Percentiles rank a stretch among this genome's conserved stretches.
Evolutionary conservation across 148 eudicot species (phyloP).

Genomic region (Camellia lanceoleosa): DNA sequence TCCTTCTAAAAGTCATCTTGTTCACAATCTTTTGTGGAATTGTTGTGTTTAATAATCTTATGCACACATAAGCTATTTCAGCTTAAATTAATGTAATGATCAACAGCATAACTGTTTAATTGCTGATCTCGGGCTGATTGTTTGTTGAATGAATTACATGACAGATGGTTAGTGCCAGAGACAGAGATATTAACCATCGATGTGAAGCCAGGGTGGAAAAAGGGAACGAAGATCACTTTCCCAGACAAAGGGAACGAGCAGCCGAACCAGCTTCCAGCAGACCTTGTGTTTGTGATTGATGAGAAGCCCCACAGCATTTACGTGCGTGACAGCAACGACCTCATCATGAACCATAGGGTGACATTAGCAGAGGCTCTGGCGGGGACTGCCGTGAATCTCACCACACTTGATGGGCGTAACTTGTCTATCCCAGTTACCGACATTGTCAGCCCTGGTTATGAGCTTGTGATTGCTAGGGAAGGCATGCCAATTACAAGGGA

Average conservation of each 20-base stretch:
- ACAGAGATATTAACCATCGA: conserved; percentile 64
- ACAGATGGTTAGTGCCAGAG: conserved; percentile 48
- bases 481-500: conserved; percentile 84
- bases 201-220: conserved; percentile 90
- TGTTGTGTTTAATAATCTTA: too few species aligned
- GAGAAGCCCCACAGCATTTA: conserved; percentile 69
- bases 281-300: conserved; percentile 76
- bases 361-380: conserved; percentile 66
- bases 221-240: conserved; percentile 90
- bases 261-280: conserved; percentile 71
- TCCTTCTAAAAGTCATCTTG: neutral
- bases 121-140: neutral
- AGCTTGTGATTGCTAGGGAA: conserved; percentile 48
- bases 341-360: conserved; percentile 43
- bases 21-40: neutral
- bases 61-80: neutral
- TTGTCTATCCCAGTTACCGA: conserved; percentile 51
- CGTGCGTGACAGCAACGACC: conserved; percentile 71
- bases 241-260: conserved; percentile 81
- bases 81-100: neutral
- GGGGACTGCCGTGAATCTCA: conserved; percentile 48
- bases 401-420: conserved; percentile 55
- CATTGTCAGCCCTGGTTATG: conserved; percentile 59
- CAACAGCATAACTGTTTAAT: neutral
- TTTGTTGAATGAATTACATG: neutral